phyloP scores from a whole-genome alignment of 768 basidiomycete species.

The Cystobasidium tubakii region DNA sequence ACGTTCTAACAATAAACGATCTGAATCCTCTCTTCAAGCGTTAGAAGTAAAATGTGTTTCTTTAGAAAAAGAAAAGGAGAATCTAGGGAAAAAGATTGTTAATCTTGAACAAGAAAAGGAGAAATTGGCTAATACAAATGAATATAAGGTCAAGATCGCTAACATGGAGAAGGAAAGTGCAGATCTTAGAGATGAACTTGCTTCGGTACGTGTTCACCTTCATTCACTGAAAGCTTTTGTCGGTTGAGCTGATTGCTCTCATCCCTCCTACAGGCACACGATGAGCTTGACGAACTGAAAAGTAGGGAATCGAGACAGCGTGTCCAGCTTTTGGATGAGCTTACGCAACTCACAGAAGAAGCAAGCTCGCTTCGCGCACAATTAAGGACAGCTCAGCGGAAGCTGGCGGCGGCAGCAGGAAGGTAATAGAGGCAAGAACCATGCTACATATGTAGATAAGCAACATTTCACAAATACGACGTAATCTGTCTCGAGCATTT shows the following conservation, averaged over 20 bases:
- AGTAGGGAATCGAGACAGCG: slow-evolving; percentile 78
- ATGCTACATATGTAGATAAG: not conserved
- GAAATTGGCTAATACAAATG: not conserved
- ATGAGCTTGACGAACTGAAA: slow-evolving; percentile 60
- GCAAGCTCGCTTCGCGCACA: slow-evolving; percentile 24
- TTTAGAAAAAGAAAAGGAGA: slow-evolving; percentile 38
- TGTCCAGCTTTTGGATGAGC: slow-evolving; percentile 60
- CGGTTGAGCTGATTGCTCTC: slow-evolving; percentile 53
- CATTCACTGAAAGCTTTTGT: not conserved
- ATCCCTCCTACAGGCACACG: slow-evolving; percentile 57
- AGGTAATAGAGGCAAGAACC: not conserved
- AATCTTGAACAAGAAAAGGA: slow-evolving; percentile 48
- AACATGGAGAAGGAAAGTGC: slow-evolving; percentile 39
- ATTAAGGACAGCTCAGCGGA: slow-evolving; percentile 28
- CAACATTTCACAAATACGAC: not conserved
- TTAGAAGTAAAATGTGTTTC: slow-evolving; percentile 56
- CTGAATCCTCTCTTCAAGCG: not conserved
- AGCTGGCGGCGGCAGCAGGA: not conserved
- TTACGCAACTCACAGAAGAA: slow-evolving; percentile 22
- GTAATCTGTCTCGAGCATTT: no score
- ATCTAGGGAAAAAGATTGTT: slow-evolving; percentile 52
- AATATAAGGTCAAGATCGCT: slow-evolving; percentile 16
- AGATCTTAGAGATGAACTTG: slow-evolving; percentile 50
- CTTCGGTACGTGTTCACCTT: not conserved
- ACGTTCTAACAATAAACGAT: not conserved